Evolutionary conservation across 2,329 filamentous ascomycete genomes (phyloP), one percentile per base, ranked within the genome.

Genomic region (Arthrobotrys iridis): DNA sequence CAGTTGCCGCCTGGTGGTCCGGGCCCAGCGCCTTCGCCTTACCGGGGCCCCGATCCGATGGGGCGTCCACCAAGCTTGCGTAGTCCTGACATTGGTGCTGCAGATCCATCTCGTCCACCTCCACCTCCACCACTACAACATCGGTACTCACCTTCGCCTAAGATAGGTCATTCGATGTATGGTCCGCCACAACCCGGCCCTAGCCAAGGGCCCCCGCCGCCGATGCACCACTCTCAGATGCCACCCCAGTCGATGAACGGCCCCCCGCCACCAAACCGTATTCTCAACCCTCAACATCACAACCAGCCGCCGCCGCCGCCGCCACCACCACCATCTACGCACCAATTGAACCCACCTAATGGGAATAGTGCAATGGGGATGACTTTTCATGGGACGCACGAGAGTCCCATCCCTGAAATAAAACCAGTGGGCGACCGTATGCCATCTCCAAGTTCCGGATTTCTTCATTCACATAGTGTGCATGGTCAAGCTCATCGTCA

Each of bases 361-460:
- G 71, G 71, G 97, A 94, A 83, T 88, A 90, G 68, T 85, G 87
- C 70, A 88, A 67, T 74, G 62, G 89, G 28, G 89, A 89, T 76
- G 75, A 77, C 71, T 30, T 68, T 75, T 59, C 71, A 75, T 68
- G 71, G 71, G 63, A 67, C 57, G 58, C 66, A 67, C 24, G 76
- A 67, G 79, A 96, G 91, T 81, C 92, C 93, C 73, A 88, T 92
- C n/a, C 88, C 91, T 58, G 94, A 97, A 78, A 89, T 93, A 50
- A 88, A 93, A 60, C 90, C 91, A 0, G 88, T 94, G 78, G 93
- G 97, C 78, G 92, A 90, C 80, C 89, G 91, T 74, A 91, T 93
- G 83, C 88, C 92, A n/a, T 97, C 94, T n/a, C 93, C 93, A 72
- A 93, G 93, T 80, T 91, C 92, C 40, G 89, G 88, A 5, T 97